phyloP scores from a whole-genome alignment of 306 rosid genomes.

The Trifolium dubium region DNA sequence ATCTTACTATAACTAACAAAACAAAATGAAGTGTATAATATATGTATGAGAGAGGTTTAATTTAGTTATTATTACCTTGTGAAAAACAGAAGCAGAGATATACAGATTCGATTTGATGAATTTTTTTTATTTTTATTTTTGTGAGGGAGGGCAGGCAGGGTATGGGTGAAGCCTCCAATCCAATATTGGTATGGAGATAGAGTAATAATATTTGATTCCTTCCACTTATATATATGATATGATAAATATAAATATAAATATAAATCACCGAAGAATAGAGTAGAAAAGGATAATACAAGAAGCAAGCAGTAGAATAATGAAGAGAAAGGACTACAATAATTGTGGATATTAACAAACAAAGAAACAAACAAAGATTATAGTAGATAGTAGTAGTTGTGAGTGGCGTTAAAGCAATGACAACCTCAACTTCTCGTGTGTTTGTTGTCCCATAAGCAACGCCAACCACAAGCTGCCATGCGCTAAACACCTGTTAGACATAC shows the following conservation, averaged over 20 bases:
- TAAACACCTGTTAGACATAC: conserved; percentile 5
- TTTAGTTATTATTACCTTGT: conserved; percentile 37
- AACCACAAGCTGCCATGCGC: conserved; percentile 31
- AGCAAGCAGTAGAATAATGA: not conserved
- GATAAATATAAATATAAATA: no score
- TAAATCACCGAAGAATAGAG: not conserved
- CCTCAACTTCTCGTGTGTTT: conserved; percentile 22
- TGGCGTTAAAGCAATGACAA: not conserved
- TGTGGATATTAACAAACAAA: conserved; percentile 40
- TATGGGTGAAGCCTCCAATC: conserved; percentile 6
- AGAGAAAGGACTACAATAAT: not conserved
- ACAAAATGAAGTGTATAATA: no score
- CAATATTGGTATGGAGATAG: not conserved
- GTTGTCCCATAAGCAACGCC: conserved; percentile 20
- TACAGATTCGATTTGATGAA: not conserved
- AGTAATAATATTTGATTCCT: not conserved
- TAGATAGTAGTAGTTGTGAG: conserved; percentile 3
- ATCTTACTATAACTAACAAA: no score
- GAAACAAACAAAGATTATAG: not conserved
- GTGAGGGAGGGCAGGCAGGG: not conserved
- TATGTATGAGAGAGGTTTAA: conserved; percentile 12
- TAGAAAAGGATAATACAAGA: not conserved
- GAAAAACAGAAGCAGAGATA: conserved; percentile 29
- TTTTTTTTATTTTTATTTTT: not conserved
- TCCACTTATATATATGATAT: not conserved